Conservation (phyloP, 108 stramenopile genomes). For the Skeletonema potamos region DNA sequence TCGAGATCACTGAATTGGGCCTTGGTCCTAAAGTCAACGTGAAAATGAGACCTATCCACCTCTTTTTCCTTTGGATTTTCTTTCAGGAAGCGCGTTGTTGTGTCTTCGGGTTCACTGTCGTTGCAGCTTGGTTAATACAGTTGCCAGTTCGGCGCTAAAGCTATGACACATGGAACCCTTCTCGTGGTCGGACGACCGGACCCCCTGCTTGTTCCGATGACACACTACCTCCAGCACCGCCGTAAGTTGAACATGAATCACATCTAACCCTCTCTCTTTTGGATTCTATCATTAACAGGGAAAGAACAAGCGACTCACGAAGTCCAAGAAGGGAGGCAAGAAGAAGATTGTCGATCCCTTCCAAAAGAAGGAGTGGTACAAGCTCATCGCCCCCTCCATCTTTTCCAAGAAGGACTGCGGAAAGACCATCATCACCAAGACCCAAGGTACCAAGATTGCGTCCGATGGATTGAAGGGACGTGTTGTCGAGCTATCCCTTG, state of each 20-base stretch:
- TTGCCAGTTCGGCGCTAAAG: neutral
- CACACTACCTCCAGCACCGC: neutral
- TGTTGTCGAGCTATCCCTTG: constrained; percentile 96
- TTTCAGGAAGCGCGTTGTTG: neutral
- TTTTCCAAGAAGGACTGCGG: constrained; percentile 94
- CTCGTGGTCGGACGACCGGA: neutral
- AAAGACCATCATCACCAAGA: constrained; percentile 98
- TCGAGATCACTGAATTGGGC: neutral
- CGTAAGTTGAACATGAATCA: neutral
- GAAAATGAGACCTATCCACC: neutral
- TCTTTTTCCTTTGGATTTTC: neutral
- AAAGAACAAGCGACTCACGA: constrained; percentile 98
- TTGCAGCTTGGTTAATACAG: neutral
- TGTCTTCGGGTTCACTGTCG: neutral
- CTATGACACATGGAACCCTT: neutral
- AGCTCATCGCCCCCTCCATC: constrained; percentile 96
- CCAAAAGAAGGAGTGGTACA: constrained; percentile 99
- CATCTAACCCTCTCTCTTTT: neutral
- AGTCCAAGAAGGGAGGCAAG: constrained; percentile 92
- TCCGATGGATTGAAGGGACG: constrained; percentile 98
- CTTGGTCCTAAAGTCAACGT: neutral
- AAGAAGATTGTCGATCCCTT: constrained; percentile 98
- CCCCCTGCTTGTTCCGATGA: constrained; percentile 6
- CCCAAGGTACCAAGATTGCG: constrained; percentile 97
- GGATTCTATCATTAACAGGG: constrained; percentile 60